Base-by-base conservation (phyloP, 2,329 filamentous ascomycete species). In the Phialemoniopsis sp. region DNA sequence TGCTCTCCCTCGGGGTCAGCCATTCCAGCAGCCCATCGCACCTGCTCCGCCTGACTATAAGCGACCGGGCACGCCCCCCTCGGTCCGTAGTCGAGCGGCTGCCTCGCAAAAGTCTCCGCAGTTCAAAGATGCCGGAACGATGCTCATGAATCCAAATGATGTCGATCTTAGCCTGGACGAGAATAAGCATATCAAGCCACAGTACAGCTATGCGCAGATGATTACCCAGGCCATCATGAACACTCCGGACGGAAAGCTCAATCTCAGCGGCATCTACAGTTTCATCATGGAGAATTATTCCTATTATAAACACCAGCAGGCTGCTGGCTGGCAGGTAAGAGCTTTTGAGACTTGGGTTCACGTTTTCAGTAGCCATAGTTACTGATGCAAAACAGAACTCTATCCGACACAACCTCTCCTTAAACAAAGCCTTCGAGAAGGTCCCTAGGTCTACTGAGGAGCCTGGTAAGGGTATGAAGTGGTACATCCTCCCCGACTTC, bases 401-500 rank as follows among this genome's bases (percentile, higher is more conserved):
- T 0, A 98, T 98, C 49, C 84, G 93, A 12, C 93, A 98, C 60
- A 98, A 98, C 52, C 65, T 98, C 13, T 97, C 93, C 1, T 67
- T 98, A 32, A 97, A 95, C 62, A 95, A 96, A 59, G 82, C 85
- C 0, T 98, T 98, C 55, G 83, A 89, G 52, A 98, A 98, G 62
- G 86, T 95, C 8, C 87, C 93, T 4, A 83, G 93, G 34, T 84
- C 87, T 13, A 95, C 89, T 0, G 89, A 97, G 51, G 93, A 98
- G 59, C 93, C 93, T 16, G 93, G 93, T 12, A 98, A 98, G 60
- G 93, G 93, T 19, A 97, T 96, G 89, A 97, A 97, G 59, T 98
- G 93, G 93, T 88, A 91, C 62, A 90, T 98, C 55, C 82, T 88
- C 4, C 76, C 87, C 2, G 87, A 94, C 46, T 78, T 84, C 48